A percentile compares a stretch with the other conserved stretches of the same genome.
phyloP scores from a whole-genome alignment of 2,329 filamentous ascomycete species.

The Colletotrichum incanum region DNA sequence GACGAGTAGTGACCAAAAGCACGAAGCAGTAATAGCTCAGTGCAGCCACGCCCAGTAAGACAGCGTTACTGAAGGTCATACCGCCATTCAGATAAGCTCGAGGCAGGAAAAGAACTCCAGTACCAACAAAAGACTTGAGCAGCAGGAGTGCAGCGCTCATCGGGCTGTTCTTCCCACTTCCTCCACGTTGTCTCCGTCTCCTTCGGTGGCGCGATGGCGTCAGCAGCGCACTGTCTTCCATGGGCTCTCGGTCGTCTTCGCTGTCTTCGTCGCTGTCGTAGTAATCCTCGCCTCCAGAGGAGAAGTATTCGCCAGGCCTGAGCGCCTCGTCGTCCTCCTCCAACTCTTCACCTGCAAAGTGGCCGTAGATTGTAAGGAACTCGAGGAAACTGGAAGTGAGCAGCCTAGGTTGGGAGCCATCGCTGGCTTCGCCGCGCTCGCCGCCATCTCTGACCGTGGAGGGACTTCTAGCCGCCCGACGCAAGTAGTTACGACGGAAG shows the following conservation, averaged over 20 bases:
- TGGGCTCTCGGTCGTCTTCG: slow-evolving; percentile 82
- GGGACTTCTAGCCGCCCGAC: slow-evolving; percentile 80
- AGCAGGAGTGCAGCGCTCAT: slow-evolving; percentile 87
- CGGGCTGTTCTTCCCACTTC: slow-evolving; percentile 82
- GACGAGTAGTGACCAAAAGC: slow-evolving; percentile 87
- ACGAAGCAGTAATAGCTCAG: slow-evolving; percentile 99
- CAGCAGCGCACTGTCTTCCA: slow-evolving; percentile 89
- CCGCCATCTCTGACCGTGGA: slow-evolving; percentile 58
- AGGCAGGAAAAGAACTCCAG: slow-evolving; percentile 93
- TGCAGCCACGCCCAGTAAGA: slow-evolving; percentile 87
- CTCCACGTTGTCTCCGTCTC: slow-evolving; percentile 81
- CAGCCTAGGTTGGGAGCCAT: slow-evolving; percentile 69
- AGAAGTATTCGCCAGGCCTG: slow-evolving; percentile 91
- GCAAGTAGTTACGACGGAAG: slow-evolving; percentile 91
- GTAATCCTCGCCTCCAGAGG: slow-evolving; percentile 77
- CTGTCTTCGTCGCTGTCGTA: slow-evolving; percentile 61
- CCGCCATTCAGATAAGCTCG: slow-evolving; percentile 95
- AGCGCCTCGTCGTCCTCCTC: slow-evolving; percentile 96
- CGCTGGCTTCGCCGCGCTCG: slow-evolving; percentile 54
- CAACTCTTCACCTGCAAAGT: slow-evolving; percentile 96
- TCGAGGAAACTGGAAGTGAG: slow-evolving; percentile 96
- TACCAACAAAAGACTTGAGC: slow-evolving; percentile 98
- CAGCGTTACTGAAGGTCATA: slow-evolving; percentile 95
- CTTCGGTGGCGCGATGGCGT: slow-evolving; percentile 82
- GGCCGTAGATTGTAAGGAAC: slow-evolving; percentile 94